Percentiles rank a stretch among this genome's conserved stretches.
Conservation (phyloP, 139 green algal species). For the Astrephomene gubernaculifera region DNA sequence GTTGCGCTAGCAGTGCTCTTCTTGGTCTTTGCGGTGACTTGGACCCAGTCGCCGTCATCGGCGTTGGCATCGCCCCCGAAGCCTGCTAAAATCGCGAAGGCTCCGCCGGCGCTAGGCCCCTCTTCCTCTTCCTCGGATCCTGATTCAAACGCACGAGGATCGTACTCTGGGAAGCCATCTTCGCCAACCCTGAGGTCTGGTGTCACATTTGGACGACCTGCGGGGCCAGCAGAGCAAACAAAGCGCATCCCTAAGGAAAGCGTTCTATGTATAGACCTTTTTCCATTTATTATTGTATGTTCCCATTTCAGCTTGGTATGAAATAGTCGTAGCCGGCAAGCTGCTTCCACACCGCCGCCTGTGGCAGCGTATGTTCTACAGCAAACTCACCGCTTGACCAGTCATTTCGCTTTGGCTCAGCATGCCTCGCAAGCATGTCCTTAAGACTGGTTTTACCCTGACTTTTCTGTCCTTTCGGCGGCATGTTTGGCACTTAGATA, state of each 20-base stretch:
- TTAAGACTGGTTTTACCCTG: neutral
- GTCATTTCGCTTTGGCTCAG: neutral
- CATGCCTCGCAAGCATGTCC: constrained; percentile 2
- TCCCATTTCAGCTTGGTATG: no score
- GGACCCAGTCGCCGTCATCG: constrained; percentile 5
- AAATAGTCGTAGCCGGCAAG: neutral
- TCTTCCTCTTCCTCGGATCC: neutral
- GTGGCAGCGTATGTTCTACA: no score
- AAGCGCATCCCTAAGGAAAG: neutral
- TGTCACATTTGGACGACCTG: neutral
- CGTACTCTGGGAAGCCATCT: constrained; percentile 14
- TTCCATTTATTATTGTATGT: no score
- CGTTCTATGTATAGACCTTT: neutral
- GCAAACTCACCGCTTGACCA: neutral
- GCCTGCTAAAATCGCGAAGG: constrained; percentile 1
- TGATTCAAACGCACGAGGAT: constrained; percentile 15
- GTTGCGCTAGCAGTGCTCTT: neutral
- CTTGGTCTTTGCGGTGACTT: neutral
- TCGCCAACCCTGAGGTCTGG: neutral
- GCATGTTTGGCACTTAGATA: no score
- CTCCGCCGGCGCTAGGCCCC: neutral
- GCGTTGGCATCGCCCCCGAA: neutral
- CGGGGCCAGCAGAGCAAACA: neutral
- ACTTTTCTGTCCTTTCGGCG: neutral
- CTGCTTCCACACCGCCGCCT: neutral